phyloP scores from a whole-genome alignment of 2,329 filamentous ascomycete species.

The Fulvia fulva region DNA sequence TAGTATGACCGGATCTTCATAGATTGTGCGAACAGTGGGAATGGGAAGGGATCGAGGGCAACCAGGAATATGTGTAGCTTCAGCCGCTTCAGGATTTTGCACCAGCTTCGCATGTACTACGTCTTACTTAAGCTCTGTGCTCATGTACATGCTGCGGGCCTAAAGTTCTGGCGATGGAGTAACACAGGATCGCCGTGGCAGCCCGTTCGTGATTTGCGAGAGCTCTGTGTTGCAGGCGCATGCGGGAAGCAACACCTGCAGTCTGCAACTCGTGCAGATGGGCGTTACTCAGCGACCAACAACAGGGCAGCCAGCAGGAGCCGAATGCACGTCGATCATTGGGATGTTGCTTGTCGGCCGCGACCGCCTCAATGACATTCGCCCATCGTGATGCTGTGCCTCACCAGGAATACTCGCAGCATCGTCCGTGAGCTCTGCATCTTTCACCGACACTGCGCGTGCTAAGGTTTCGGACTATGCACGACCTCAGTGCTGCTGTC shows the following conservation, averaged over 20 bases:
- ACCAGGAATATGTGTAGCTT: background rate
- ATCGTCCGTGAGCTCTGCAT: background rate
- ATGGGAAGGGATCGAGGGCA: background rate
- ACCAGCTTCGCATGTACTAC: background rate
- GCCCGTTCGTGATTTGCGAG: background rate
- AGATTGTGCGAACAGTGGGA: background rate
- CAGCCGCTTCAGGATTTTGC: background rate
- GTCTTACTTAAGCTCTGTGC: background rate
- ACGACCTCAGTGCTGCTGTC: background rate
- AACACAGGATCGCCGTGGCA: background rate
- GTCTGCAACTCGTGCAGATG: background rate
- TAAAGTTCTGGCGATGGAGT: background rate
- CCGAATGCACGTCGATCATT: background rate
- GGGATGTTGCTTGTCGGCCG: background rate
- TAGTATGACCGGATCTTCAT: background rate
- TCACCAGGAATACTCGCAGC: background rate
- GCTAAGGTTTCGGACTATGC: background rate
- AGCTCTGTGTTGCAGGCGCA: background rate
- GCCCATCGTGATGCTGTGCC: background rate
- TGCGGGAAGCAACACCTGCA: background rate
- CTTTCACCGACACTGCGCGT: background rate
- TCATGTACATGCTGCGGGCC: background rate
- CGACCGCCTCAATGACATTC: background rate
- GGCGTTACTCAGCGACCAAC: slow-evolving; percentile 1
- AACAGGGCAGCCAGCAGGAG: background rate